Conservation (phyloP, 805 yeast genomes). For the Saturnispora sekii region DNA sequence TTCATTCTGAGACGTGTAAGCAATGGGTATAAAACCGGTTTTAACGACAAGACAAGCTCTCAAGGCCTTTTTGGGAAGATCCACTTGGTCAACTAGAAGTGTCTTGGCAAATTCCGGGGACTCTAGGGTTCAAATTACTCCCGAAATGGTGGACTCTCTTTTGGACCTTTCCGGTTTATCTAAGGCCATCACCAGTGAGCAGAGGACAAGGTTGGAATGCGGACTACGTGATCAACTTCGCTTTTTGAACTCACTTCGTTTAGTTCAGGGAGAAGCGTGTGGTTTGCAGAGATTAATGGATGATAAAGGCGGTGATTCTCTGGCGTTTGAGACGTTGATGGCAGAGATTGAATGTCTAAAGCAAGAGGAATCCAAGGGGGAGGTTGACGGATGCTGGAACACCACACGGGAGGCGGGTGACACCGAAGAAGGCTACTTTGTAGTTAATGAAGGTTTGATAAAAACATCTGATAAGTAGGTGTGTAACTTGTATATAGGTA, state of each 20-base stretch:
- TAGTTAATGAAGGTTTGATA: slow-evolving; percentile 38
- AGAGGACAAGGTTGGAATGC: slow-evolving; percentile 24
- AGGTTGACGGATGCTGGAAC: slow-evolving; percentile 33
- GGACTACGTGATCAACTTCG: slow-evolving; percentile 38
- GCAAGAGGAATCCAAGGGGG: slow-evolving; percentile 31
- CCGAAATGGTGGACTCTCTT: slow-evolving; percentile 24
- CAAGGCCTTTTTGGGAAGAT: slow-evolving; percentile 18
- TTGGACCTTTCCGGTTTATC: slow-evolving; percentile 42
- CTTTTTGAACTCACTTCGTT: slow-evolving; percentile 39
- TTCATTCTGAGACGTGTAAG: neutral
- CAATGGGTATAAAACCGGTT: slow-evolving; percentile 10
- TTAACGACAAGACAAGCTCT: slow-evolving; percentile 12
- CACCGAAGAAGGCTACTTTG: slow-evolving; percentile 30
- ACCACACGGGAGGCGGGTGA: slow-evolving; percentile 28
- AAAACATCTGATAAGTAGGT: slow-evolving; percentile 16
- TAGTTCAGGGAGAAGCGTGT: slow-evolving; percentile 17
- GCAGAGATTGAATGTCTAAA: slow-evolving; percentile 16
- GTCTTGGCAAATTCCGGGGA: neutral
- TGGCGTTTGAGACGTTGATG: slow-evolving; percentile 27
- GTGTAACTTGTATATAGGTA: neutral
- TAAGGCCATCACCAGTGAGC: slow-evolving; percentile 18
- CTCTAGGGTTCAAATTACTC: slow-evolving; percentile 9
- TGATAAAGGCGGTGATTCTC: slow-evolving; percentile 14
- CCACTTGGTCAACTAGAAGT: slow-evolving; percentile 15
- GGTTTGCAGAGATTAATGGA: slow-evolving; percentile 22